phyloP scores from a whole-genome alignment of 495 filamentous ascomycete species.

The Daldinia decipiens region DNA sequence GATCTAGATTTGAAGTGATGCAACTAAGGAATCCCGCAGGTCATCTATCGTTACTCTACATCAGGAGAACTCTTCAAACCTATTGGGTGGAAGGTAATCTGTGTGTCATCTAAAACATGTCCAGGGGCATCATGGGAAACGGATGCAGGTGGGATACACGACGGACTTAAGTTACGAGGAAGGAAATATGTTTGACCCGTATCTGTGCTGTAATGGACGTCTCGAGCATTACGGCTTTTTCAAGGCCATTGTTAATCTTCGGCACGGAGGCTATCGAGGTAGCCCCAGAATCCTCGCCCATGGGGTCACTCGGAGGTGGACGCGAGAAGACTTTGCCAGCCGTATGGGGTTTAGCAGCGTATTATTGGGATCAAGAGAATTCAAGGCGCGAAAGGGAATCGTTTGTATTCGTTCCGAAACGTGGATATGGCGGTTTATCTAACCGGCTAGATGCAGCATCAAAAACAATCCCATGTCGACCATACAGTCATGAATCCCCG shows the following conservation, averaged over 20 bases:
- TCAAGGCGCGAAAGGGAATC: constrained; percentile 40
- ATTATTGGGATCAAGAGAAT: constrained; percentile 15
- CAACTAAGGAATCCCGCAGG: too few species aligned
- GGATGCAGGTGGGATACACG: neutral
- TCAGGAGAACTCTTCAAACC: neutral
- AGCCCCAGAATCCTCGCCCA: constrained; percentile 65
- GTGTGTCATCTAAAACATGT: neutral
- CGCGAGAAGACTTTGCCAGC: constrained; percentile 62
- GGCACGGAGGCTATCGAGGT: constrained; percentile 64
- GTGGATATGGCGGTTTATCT: constrained; percentile 41
- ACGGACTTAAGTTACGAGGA: constrained; percentile 6
- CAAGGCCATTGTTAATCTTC: constrained; percentile 71
- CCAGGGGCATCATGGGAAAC: neutral
- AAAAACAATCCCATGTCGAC: constrained; percentile 51
- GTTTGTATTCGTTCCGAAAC: constrained; percentile 49
- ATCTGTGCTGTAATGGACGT: constrained; percentile 89
- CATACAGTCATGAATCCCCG: constrained; percentile 45
- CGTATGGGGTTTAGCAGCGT: constrained; percentile 43
- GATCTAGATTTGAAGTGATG: neutral
- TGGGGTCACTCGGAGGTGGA: constrained; percentile 55
- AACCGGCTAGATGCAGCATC: constrained; percentile 51
- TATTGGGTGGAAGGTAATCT: neutral
- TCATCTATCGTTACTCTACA: neutral
- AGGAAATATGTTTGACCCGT: constrained; percentile 79
- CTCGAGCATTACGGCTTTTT: constrained; percentile 87